Percentiles rank a stretch among this genome's conserved stretches.
Conservation (phyloP, 768 basidiomycete genomes). For the Russula ochroleuca region DNA sequence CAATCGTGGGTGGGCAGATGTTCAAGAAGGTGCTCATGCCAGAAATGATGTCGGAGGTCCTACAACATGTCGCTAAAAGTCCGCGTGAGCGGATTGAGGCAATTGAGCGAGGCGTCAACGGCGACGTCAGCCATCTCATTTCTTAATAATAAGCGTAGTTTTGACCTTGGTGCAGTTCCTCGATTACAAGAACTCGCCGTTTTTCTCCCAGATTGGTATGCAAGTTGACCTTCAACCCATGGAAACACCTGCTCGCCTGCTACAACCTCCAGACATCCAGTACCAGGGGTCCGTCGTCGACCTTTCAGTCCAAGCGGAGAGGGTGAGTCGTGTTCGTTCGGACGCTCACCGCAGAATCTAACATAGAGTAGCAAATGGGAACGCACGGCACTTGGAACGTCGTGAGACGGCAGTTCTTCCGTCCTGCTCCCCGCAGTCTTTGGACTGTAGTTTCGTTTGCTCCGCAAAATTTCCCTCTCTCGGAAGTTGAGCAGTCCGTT, state of each 20-base stretch:
- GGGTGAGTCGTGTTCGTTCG: background rate
- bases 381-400: conserved; percentile 25
- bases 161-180: conserved; percentile 20
- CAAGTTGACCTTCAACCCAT: conserved; percentile 17
- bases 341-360: background rate
- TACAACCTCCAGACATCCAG: conserved; percentile 22
- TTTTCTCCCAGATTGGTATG: conserved; percentile 24
- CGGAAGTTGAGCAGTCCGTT: conserved; percentile 2
- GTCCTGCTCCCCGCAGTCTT: conserved; percentile 11
- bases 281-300: conserved; percentile 9
- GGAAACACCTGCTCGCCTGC: conserved; percentile 17
- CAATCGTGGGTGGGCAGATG: conserved; percentile 26
- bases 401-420: conserved; percentile 19
- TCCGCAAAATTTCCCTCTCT: conserved; percentile 6
- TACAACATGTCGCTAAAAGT: conserved; percentile 18
- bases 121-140: conserved; percentile 15
- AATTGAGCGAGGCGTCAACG: conserved; percentile 19
- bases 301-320: conserved; percentile 14
- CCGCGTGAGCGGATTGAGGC: conserved; percentile 20
- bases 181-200: conserved; percentile 24
- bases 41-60: conserved; percentile 19
- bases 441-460: conserved; percentile 24
- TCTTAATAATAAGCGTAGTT: background rate
- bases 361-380: conserved; percentile 6
- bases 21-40: conserved; percentile 24